Evolutionary conservation across 225 moss, liverwort and hornwort genomes (phyloP), one percentile per base, ranked within the genome.

Genomic region (Bryoerythrophyllum caledonicum): DNA sequence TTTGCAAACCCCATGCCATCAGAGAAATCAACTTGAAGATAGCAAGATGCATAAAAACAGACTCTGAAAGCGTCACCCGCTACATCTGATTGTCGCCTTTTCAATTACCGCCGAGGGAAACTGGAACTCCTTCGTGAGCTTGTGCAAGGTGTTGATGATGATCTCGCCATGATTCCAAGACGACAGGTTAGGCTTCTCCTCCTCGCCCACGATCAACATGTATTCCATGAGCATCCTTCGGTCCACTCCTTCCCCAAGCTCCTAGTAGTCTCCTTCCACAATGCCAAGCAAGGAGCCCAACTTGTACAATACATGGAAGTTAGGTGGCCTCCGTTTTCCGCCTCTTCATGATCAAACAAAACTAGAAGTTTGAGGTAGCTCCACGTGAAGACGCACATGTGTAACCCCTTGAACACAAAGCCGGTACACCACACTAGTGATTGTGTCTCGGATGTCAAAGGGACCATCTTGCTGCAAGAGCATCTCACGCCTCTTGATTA

Each of bases 201-300:
- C 32, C 38, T 80, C 67, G 70, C 76, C 80, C 73, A 88, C 75
- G 41, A 78, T 85, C 26, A 88, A 37, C 55, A 85, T 61, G 72
- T 82, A 88, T 38, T 88, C 88, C 1, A 88, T 48, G 17, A 88
- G 78, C 82, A 88, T 85, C 11, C 85, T 80, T 57, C 68, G 68
- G 17, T 82, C 78, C 10, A 82, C 82, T n/a, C 75, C 80, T 70
- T 70, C 65, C 70, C 88, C 86, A 19, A 84, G 68, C 65, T 87
- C 84, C 72, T 54, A 10, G 67, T 1, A 87, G 17, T 80, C 87
- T 77, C 65, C 67, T 11, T 84, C 87, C 16, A 80, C 75, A 55
- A 79, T 80, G 9, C 26, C 75, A 9, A 10, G 20, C 37, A 77
- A 14, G 63, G 84, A 87, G 5, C 82, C 87, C 20, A 82, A 62